Base-by-base conservation (phyloP, 768 basidiomycete genomes). In the Xanthoconium purpureum region DNA sequence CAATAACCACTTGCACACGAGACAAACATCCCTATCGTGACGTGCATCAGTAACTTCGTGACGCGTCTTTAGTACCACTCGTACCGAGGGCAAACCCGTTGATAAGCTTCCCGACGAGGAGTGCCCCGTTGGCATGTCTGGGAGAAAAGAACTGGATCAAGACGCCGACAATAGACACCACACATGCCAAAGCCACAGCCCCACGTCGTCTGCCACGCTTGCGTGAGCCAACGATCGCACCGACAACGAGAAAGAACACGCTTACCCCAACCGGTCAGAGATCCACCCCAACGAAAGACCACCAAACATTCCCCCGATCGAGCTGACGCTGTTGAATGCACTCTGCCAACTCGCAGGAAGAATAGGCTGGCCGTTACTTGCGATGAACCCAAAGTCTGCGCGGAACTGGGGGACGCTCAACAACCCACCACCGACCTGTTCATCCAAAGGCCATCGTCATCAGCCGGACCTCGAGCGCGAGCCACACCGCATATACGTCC, bases 331-430 rank as follows among this genome's bases (percentile, higher is more conserved):
- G 33, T 65, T 70, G 47, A 68, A 68, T 2, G 68, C 63, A 12
- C 65, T 67, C 39, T 68, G 67, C 68, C 67, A 70, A 18, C 58
- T 70, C 2, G 67, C 67, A 33, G 68, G 43, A 28, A 68, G 59
- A 12, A 70, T 37, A 1, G 57, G 44, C 6, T 53, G 32, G 0
- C 49, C 43, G 2, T 49, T 24, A 4, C 24, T 37, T 7, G 8
- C 20, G 3, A 59, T 5, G 35, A 62, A 64, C 12, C 67, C 68
- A 53, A 68, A 68, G 60, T 70, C 68, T 9, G 11, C 20, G n/a
- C 68, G 65, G 45, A 68, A 68, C 47, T 67, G 50, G 12, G 66
- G 60, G 3, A 67, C 50, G 20, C 66, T 54, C 35, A 67, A 43
- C 15, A 68, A 20, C 3, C 63, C 67, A 4, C 65, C 66, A 1